Evolutionary conservation across 2,329 filamentous ascomycete species (phyloP), one percentile per base, ranked within the genome.

Genomic region (Epichloe festucae): DNA sequence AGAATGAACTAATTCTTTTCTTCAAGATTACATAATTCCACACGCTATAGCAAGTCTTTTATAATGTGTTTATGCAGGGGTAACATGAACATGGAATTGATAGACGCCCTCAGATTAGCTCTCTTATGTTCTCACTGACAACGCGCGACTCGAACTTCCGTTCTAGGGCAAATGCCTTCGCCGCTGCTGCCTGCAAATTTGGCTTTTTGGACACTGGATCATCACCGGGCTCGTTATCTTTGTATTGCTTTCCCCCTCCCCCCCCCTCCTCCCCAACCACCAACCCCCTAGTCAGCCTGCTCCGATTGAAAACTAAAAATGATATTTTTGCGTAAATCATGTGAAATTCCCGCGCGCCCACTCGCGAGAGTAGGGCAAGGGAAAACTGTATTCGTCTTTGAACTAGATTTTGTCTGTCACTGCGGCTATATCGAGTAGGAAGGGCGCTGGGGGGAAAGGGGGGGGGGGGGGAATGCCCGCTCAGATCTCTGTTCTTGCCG

Each of bases 251-350:
- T 27, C 46, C 15, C 17, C 38, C 17, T 17, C 17, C 44, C 12
- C 43, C 45, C 38, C 31, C 43, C 38, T 31, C 43, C 8, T 42
- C 40, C 45, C n/a, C 40, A 19, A 42, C 35, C 45, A 23, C 12
- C 45, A 23, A 8, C 7, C 45, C 45, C 47, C 44, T 23, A 49
- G 52, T 64, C 50, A 68, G 66, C 65, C 67, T 68, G 69, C 72
- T 76, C 72, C 67, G 73, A 72, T 75, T 75, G 73, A 75, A 75
- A 75, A 76, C 73, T 75, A 75, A 71, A 71, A 58, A 59, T 55
- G 15, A 15, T 23, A 11, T 8, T 2, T 2, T 49, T 49, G 15
- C n/a, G 19, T 23, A 17, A 47, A 42, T 42, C 45, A 48, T 36
- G 48, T 31, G 12, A 36, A 43, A 8, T 19, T 39, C 36, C 42